Evolutionary conservation across 2,329 filamentous ascomycete genomes (phyloP), one percentile per base, ranked within the genome.

Genomic region (Teratosphaeriaceae sp.): DNA sequence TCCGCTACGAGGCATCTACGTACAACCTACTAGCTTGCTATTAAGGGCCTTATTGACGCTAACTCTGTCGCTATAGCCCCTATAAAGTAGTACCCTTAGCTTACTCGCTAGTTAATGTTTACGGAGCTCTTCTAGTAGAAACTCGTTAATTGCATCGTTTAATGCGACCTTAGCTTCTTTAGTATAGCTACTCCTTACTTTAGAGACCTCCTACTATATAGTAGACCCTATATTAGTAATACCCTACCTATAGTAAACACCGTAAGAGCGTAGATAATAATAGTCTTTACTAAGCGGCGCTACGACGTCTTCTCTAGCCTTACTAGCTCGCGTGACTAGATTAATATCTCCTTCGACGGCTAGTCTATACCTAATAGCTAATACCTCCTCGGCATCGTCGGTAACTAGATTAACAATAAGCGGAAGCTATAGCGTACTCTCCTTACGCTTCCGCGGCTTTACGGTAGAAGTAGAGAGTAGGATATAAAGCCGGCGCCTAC

Each of bases 331-430:
- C 23, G 26, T 15, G 38, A 35, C 23, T 20, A 26, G 18, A 38
- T 43, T 24, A 33, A 30, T n/a, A 2, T 43, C 8, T 43, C 27
- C 16, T 43, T 43, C 24, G 26, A 43, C 33, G 23, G 23, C 24
- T 43, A 26, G 41, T 36, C 18, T 16, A n/a, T 18, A 8, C 18
- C 16, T 3, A 43, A 43, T 19, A 26, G 33, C 18, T 26, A 22
- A 12, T 21, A 30, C 23, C 24, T 43, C 15, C 41, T 43, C 27
- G 27, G 41, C 18, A 19, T 38, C 33, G 35, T 43, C 21, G 27
- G 16, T 31, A 20, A 43, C 26, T 43, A 26, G 41, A 38, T 43
- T 30, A 19, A 38, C 18, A 43, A 38, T 9, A 21, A 38, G n/a
- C 23, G 24, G 12, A 3, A n/a, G 9, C 24, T 38, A 16, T 4